A percentile compares a stretch with the other conserved stretches of the same genome.
Evolutionary conservation across 2,329 filamentous ascomycete genomes (phyloP).

Genomic region (Tothia fuscella): DNA sequence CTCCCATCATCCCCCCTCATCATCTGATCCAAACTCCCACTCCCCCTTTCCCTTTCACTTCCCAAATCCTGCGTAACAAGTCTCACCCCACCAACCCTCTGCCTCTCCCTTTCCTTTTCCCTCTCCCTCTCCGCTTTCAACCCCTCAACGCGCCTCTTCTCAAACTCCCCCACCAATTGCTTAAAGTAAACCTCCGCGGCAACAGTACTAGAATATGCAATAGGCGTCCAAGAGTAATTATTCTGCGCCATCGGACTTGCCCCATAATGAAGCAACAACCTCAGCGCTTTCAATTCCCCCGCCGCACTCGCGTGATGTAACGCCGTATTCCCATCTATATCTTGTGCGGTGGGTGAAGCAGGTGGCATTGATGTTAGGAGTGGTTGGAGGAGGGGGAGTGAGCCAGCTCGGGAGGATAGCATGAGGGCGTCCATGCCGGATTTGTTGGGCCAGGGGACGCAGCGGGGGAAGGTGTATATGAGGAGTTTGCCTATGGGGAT

Average conservation of each 20-base stretch:
- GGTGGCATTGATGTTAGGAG: constrained; percentile 22
- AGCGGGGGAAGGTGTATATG: constrained; percentile 49
- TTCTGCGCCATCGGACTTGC: constrained; percentile 64
- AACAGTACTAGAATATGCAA: constrained; percentile 71
- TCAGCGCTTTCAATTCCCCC: constrained; percentile 64
- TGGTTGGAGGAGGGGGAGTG: constrained; percentile 31
- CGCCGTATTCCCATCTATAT: constrained; percentile 71
- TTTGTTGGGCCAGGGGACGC: constrained; percentile 53
- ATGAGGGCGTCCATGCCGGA: constrained; percentile 54
- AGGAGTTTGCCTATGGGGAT: constrained; percentile 64
- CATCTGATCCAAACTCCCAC: constrained; percentile 13
- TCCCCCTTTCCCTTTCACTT: too few species aligned
- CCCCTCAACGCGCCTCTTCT: constrained; percentile 43
- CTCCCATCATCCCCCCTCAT: constrained; percentile 24
- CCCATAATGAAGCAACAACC: constrained; percentile 66
- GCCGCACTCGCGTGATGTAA: constrained; percentile 77
- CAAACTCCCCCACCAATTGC: constrained; percentile 59
- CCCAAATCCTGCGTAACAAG: constrained; percentile 24
- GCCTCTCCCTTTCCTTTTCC: constrained; percentile 17
- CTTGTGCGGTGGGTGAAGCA: constrained; percentile 29
- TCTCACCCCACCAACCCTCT: constrained; percentile 22
- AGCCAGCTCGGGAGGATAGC: constrained; percentile 28
- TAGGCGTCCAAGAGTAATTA: constrained; percentile 66
- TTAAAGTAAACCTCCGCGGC: constrained; percentile 79
- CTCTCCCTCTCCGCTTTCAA: constrained; percentile 21